These are phyloP conservation scores for Mercurialis annua DNA, from an alignment of 345 rosid genomes.

Conservation along the genomic window DNA sequence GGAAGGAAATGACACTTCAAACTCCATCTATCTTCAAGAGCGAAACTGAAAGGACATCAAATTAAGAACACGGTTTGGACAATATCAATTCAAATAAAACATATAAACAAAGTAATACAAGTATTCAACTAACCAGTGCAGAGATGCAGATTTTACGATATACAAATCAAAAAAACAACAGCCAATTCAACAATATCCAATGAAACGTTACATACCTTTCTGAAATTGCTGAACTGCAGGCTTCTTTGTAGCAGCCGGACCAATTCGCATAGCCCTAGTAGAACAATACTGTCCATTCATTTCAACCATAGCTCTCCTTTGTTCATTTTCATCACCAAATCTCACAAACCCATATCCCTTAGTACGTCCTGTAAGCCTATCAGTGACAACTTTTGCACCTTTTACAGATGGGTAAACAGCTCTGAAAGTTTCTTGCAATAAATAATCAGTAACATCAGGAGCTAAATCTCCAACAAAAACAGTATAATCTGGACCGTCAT, in stretches of 20 bases:
- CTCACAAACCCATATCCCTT: conserved; percentile 98
- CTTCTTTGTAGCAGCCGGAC: conserved; percentile 88
- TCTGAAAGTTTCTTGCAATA: conserved; percentile 74
- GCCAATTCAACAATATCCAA: neutral
- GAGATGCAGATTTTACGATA: neutral
- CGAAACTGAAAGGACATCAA: conserved; percentile 39
- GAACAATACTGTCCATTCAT: conserved; percentile 89
- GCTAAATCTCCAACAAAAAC: conserved; percentile 93
- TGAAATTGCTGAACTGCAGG: conserved; percentile 59
- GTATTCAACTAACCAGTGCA: conserved; percentile 31
- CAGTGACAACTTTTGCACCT: conserved; percentile 91
- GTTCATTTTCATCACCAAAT: conserved; percentile 82
- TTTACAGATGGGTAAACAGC: conserved; percentile 59
- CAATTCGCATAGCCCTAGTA: conserved; percentile 89
- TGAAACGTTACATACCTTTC: conserved; percentile 48
- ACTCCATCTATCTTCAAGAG: conserved; percentile 41
- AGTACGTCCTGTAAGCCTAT: conserved; percentile 84
- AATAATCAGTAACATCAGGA: conserved; percentile 78
- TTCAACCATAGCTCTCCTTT: conserved; percentile 81
- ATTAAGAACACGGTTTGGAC: conserved; percentile 25
- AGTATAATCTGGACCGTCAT: conserved; percentile 79
- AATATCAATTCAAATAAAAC: conserved; percentile 23
- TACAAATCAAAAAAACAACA: conserved; percentile 1
- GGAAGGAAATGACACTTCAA: conserved; percentile 59
- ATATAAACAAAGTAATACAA: conserved; percentile 7